Conservation (phyloP, 163 green algal genomes). For the Trebouxiophyceae sp. region DNA sequence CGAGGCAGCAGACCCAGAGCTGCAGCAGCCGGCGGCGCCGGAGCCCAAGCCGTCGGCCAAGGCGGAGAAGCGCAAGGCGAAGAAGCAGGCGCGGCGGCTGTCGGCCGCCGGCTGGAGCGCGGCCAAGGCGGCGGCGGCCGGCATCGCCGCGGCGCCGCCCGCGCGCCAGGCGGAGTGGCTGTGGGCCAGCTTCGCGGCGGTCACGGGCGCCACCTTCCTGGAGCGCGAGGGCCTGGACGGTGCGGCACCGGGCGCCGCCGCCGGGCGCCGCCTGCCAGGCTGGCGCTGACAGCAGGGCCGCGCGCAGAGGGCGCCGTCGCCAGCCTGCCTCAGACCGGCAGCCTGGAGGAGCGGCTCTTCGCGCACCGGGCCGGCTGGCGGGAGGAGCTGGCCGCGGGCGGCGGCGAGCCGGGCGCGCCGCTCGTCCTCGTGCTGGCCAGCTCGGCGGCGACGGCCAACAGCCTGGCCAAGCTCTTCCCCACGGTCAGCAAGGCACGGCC, state of each 20-base stretch:
- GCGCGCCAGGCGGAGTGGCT: conserved; percentile 29
- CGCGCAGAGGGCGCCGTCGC: conserved; percentile 2
- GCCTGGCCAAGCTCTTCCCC: conserved; percentile 30
- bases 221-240: conserved; percentile 21
- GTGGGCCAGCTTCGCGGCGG: conserved; percentile 11
- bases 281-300: too few relatives aligned
- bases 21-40: background rate
- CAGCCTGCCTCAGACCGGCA: conserved; percentile 2
- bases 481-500: conserved; percentile 1
- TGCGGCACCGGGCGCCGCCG: background rate
- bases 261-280: conserved; percentile 3
- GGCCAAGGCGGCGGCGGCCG: conserved; percentile 3
- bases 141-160: conserved; percentile 9
- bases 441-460: conserved; percentile 17
- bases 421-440: conserved; percentile 19
- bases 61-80: too few relatives aligned
- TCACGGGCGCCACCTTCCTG: conserved; percentile 14
- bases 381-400: background rate
- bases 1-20: background rate
- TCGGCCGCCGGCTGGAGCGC: conserved; percentile 3
- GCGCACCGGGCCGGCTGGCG: conserved; percentile 2
- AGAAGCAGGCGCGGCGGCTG: too few relatives aligned
- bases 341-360: conserved; percentile 6
- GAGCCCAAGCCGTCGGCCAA: background rate
- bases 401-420: background rate